phyloP scores from a whole-genome alignment of 2,329 filamentous ascomycete species.

The Ascochyta koolunga region DNA sequence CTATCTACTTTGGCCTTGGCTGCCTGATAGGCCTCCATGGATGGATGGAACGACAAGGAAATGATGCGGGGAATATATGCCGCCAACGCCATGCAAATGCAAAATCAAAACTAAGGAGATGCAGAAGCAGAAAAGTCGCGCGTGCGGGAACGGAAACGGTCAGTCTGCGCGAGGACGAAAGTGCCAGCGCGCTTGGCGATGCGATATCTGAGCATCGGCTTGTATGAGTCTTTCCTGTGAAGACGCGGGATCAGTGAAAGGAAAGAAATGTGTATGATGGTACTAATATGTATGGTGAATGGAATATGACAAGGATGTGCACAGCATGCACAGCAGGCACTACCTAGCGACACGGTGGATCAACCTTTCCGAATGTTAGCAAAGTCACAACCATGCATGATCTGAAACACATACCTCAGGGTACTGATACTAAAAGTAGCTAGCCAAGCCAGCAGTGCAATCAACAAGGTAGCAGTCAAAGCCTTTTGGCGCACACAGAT shows the following conservation, averaged over 20 bases:
- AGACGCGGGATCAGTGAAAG: conserved; percentile 13
- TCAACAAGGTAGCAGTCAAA: conserved; percentile 76
- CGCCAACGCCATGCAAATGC: conserved; percentile 10
- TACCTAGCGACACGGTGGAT: conserved; percentile 40
- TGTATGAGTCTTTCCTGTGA: conserved; percentile 14
- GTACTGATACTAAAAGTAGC: conserved; percentile 84
- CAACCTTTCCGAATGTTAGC: conserved; percentile 29
- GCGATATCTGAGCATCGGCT: conserved; percentile 16
- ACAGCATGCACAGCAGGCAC: conserved; percentile 6
- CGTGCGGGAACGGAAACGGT: conserved; percentile 14
- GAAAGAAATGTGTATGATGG: conserved; percentile 8
- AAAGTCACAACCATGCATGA: background rate
- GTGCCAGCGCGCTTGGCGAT: conserved; percentile 12
- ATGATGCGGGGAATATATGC: background rate
- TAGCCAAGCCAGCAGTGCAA: conserved; percentile 88
- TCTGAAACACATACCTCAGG: conserved; percentile 34
- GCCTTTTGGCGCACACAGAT: conserved; percentile 71
- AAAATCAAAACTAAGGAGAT: conserved; percentile 18
- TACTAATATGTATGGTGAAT: conserved; percentile 7
- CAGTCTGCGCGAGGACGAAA: conserved; percentile 13
- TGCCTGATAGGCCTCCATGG: background rate
- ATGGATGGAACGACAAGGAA: background rate
- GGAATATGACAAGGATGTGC: background rate
- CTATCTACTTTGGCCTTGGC: background rate
- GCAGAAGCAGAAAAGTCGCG: conserved; percentile 12